phyloP scores from a whole-genome alignment of 805 yeast genomes.

The Ogataea ganodermae region DNA sequence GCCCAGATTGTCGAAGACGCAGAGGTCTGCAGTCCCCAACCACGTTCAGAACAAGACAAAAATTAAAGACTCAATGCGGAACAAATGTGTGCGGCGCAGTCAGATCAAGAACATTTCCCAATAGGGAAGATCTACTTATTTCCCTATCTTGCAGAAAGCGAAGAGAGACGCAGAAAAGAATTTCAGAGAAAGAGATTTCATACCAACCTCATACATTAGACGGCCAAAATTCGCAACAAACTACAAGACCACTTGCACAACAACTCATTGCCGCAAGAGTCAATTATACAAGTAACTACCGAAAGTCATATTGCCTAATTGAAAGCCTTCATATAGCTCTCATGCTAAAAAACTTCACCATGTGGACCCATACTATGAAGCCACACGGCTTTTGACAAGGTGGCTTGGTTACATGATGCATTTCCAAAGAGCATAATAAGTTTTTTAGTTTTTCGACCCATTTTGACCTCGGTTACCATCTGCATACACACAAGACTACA shows the following conservation, averaged over 20 bases:
- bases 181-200: too few relatives aligned
- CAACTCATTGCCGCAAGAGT: too few relatives aligned
- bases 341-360: not conserved
- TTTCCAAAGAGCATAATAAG: not conserved
- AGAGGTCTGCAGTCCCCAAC: not conserved
- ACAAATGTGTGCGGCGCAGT: not conserved
- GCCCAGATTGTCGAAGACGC: not conserved
- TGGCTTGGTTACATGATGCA: not conserved
- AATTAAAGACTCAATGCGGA: not conserved
- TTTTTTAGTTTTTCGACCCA: too few relatives aligned
- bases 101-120: conserved; percentile 8
- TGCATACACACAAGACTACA: not conserved
- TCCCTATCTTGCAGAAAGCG: not conserved
- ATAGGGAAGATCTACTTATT: not conserved
- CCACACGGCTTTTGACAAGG: not conserved
- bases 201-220: not conserved
- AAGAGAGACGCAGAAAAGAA: not conserved
- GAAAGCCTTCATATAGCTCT: too few relatives aligned
- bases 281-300: too few relatives aligned
- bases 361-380: not conserved
- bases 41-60: not conserved
- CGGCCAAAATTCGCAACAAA: not conserved
- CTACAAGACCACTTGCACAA: too few relatives aligned
- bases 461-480: not conserved
- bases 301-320: too few relatives aligned